phyloP scores from a whole-genome alignment of 2,329 filamentous ascomycete species.

The Xenosphaeropsis pyriputrescens region DNA sequence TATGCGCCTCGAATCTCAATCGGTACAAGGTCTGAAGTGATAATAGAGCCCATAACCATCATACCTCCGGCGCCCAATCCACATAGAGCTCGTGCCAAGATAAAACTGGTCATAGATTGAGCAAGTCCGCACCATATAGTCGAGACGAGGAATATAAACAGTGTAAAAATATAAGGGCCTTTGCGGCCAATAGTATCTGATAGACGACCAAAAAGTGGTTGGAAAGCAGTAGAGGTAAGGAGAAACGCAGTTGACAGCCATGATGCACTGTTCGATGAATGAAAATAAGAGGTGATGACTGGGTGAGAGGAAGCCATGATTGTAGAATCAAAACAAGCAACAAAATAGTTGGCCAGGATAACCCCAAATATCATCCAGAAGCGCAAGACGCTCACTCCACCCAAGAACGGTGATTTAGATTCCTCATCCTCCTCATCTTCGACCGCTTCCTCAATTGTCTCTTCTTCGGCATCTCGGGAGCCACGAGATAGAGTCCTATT shows the following conservation, averaged over 20 bases:
- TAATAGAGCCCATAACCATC: slow-evolving; percentile 53
- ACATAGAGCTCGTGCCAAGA: slow-evolving; percentile 54
- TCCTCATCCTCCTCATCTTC: slow-evolving; percentile 5
- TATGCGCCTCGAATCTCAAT: slow-evolving; percentile 52
- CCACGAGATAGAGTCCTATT: slow-evolving; percentile 8
- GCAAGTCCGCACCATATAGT: slow-evolving; percentile 59
- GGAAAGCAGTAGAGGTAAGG: slow-evolving; percentile 61
- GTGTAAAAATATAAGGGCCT: slow-evolving; percentile 45
- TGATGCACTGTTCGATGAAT: slow-evolving; percentile 62
- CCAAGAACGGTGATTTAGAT: slow-evolving; percentile 19
- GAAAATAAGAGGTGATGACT: slow-evolving; percentile 68
- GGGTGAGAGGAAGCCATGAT: slow-evolving; percentile 74
- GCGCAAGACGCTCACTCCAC: slow-evolving; percentile 25
- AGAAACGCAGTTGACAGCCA: slow-evolving; percentile 74
- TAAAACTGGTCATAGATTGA: slow-evolving; percentile 52
- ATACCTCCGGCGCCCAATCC: slow-evolving; percentile 61
- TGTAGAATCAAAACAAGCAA: slow-evolving; percentile 58
- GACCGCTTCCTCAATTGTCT: slow-evolving; percentile 4
- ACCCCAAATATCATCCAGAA: slow-evolving; percentile 51
- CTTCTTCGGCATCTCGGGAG: slow-evolving; percentile 4
- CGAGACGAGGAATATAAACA: slow-evolving; percentile 46
- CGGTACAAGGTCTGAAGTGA: slow-evolving; percentile 60
- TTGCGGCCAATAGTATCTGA: slow-evolving; percentile 63
- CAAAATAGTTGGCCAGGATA: slow-evolving; percentile 41
- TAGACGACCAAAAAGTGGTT: slow-evolving; percentile 59